phyloP scores from a whole-genome alignment of 2,329 filamentous ascomycete genomes.

The Trichoderma breve region DNA sequence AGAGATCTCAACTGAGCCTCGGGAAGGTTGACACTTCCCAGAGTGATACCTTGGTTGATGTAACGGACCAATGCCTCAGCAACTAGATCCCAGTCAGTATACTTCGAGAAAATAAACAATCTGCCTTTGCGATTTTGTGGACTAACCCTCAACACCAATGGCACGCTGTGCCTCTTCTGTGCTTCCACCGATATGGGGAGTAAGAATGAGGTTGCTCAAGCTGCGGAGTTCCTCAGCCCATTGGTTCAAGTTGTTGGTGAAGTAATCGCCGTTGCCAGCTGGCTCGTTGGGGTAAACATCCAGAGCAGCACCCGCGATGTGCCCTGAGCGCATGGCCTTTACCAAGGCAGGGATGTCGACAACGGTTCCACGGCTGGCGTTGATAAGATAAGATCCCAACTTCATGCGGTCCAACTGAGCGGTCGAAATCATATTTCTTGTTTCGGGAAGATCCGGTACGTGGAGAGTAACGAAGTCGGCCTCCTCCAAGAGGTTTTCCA shows the following conservation, averaged over 20 bases:
- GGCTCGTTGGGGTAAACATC: constrained; percentile 96
- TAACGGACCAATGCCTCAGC: constrained; percentile 84
- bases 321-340: constrained; percentile 79
- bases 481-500: constrained; percentile 72
- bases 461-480: constrained; percentile 94
- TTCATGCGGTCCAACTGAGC: constrained; percentile 86
- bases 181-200: constrained; percentile 94
- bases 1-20: constrained; percentile 88
- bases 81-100: constrained; percentile 48
- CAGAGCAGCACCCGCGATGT: constrained; percentile 89
- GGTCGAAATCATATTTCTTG: constrained; percentile 84
- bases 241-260: constrained; percentile 75
- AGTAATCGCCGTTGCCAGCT: constrained; percentile 91
- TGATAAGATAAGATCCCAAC: constrained; percentile 88
- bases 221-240: constrained; percentile 84
- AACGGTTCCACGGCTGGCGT: constrained; percentile 89
- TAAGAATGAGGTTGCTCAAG: constrained; percentile 90
- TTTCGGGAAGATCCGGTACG: constrained; percentile 90
- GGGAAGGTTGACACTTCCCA: constrained; percentile 95
- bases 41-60: constrained; percentile 89
- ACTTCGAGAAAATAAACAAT: background rate
- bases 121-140: background rate
- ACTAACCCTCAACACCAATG: constrained; percentile 78
- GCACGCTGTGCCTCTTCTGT: constrained; percentile 97
- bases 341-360: constrained; percentile 93